These are phyloP conservation scores for Scheffersomyces parashehatae DNA, from an alignment of 1,139 yeast species.

Conservation along the genomic window DNA sequence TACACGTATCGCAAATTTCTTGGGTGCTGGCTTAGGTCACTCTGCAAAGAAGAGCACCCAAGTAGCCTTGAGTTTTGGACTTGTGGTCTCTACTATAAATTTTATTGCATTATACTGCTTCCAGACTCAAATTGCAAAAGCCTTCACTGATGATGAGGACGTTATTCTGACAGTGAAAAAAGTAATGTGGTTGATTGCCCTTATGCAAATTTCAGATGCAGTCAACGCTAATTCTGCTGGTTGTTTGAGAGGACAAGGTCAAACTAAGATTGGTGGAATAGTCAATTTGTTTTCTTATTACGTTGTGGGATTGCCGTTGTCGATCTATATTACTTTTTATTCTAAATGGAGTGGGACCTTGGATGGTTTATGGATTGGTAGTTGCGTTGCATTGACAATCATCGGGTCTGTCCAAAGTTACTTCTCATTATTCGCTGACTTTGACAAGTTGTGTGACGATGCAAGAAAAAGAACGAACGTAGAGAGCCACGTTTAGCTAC, in stretches of 20 bases:
- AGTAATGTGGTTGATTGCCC: slow-evolving; percentile 54
- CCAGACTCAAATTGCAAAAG: slow-evolving; percentile 34
- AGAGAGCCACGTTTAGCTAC: slow-evolving; percentile 6
- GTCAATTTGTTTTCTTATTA: slow-evolving; percentile 55
- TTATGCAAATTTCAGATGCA: slow-evolving; percentile 59
- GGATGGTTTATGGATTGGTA: slow-evolving; percentile 58
- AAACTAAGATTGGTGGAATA: slow-evolving; percentile 59
- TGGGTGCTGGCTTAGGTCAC: slow-evolving; percentile 53
- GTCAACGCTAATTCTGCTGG: slow-evolving; percentile 63
- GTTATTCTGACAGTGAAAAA: slow-evolving; percentile 42
- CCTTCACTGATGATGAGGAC: slow-evolving; percentile 42
- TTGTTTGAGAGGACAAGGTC: slow-evolving; percentile 60
- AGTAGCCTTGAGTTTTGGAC: slow-evolving; percentile 48
- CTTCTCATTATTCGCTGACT: slow-evolving; percentile 41
- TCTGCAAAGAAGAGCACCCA: slow-evolving; percentile 49
- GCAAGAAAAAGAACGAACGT: slow-evolving; percentile 39
- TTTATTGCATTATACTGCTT: slow-evolving; percentile 40
- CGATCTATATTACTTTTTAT: slow-evolving; percentile 49
- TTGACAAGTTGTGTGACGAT: slow-evolving; percentile 38
- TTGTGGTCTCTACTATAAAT: slow-evolving; percentile 41
- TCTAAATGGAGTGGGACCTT: slow-evolving; percentile 45
- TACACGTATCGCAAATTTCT: slow-evolving; percentile 58
- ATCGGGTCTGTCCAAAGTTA: slow-evolving; percentile 56
- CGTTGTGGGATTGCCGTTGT: slow-evolving; percentile 53
- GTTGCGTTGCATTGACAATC: slow-evolving; percentile 49